Evolutionary conservation across 139 green algal genomes (phyloP).

Genomic region (Yamagishiella unicocca): DNA sequence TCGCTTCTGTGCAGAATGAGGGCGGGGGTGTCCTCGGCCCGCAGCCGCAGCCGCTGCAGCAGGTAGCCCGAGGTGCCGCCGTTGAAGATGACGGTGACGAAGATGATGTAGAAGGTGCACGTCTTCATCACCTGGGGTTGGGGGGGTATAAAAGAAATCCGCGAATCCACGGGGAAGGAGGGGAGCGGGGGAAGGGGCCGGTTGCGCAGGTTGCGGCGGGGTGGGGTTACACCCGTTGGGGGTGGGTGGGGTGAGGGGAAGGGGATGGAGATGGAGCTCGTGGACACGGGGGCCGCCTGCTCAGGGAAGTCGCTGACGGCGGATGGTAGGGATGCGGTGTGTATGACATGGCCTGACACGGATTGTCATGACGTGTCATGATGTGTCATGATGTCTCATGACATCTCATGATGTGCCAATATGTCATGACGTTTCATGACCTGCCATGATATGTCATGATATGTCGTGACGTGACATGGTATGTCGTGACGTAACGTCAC

Average conservation of each 20-base stretch:
- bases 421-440: no score
- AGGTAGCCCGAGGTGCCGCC: constrained; percentile 59
- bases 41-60: constrained; percentile 51
- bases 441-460: no score
- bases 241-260: neutral
- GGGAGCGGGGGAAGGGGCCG: neutral
- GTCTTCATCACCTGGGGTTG: constrained; percentile 64
- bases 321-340: neutral
- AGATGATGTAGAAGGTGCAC: constrained; percentile 68
- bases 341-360: no score
- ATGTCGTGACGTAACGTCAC: no score
- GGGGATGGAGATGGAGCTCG: neutral
- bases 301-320: neutral
- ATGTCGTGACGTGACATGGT: no score
- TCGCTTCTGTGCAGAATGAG: neutral
- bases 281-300: no score
- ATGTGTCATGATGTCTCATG: no score
- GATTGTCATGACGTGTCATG: no score
- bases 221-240: no score
- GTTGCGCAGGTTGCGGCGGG: neutral
- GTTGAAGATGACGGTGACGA: constrained; percentile 76
- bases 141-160: no score
- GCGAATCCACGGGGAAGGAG: neutral
- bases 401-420: no score
- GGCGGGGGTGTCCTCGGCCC: constrained; percentile 7